These are phyloP conservation scores for Viola pubescens DNA, from an alignment of 441 rosid species.

Conservation along the genomic window DNA sequence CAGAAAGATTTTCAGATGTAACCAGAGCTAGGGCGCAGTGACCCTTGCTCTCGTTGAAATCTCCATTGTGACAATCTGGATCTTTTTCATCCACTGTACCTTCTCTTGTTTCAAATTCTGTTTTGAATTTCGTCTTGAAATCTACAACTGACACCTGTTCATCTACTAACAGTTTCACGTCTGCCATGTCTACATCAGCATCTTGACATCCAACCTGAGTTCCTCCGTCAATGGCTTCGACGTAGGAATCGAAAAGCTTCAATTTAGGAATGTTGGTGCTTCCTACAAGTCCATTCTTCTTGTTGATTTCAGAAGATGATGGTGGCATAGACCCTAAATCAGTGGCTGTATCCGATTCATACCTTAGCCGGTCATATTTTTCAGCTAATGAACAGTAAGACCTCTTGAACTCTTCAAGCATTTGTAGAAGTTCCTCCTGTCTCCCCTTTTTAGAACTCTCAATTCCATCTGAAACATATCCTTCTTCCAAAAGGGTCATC, in stretches of 20 bases:
- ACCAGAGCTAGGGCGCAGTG: background rate
- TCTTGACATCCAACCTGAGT: background rate
- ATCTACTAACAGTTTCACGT: slow-evolving; percentile 8
- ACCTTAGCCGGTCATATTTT: slow-evolving; percentile 26
- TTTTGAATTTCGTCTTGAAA: slow-evolving; percentile 8
- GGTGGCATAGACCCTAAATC: slow-evolving; percentile 1
- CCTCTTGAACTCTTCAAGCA: slow-evolving; percentile 28
- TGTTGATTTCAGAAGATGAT: background rate
- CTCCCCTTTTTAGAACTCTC: slow-evolving; percentile 12
- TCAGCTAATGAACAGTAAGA: slow-evolving; percentile 30
- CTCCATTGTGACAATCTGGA: slow-evolving; percentile 9
- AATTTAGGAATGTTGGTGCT: background rate
- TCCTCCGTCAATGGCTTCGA: background rate
- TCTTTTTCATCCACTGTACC: slow-evolving; percentile 4
- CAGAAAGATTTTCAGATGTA: background rate
- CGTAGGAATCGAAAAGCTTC: slow-evolving; percentile 2
- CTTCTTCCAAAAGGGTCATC: slow-evolving; percentile 22
- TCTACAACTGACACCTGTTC: slow-evolving; percentile 16
- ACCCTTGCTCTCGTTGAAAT: background rate
- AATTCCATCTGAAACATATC: slow-evolving; percentile 2
- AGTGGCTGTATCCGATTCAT: slow-evolving; percentile 12
- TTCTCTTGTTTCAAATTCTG: background rate
- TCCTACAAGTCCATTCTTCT: background rate
- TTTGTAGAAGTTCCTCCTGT: slow-evolving; percentile 16
- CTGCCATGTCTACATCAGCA: background rate